A percentile compares a stretch with the other conserved stretches of the same genome.
Evolutionary conservation across 106 monocot genomes (phyloP).

Genomic region (Acanthochlamys bracteata): DNA sequence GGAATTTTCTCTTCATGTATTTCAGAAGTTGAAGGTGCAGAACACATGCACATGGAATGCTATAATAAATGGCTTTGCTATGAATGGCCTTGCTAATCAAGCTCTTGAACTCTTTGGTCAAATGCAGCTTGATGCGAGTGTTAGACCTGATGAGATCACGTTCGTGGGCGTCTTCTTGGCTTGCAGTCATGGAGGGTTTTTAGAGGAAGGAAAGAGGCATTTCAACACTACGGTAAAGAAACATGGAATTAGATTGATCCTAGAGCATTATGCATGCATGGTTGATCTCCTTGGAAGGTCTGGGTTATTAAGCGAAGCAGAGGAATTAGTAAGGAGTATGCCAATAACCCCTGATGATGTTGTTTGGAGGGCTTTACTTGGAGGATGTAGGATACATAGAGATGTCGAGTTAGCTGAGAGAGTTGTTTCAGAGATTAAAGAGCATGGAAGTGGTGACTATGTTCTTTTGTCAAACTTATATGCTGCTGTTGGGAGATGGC

Average conservation of each 20-base stretch:
- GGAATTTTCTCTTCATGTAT: slow-evolving; percentile 44
- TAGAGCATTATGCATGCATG: slow-evolving; percentile 81
- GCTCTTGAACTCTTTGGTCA: slow-evolving; percentile 59
- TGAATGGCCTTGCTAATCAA: slow-evolving; percentile 42
- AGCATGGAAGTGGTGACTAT: slow-evolving; percentile 42
- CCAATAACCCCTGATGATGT: slow-evolving; percentile 54
- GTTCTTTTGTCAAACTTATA: slow-evolving; percentile 67
- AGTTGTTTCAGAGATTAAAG: slow-evolving; percentile 30
- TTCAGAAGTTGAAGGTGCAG: slow-evolving; percentile 17
- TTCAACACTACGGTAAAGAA: slow-evolving; percentile 35
- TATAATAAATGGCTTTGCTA: slow-evolving; percentile 65
- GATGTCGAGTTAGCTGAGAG: slow-evolving; percentile 41
- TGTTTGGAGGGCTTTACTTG: slow-evolving; percentile 57
- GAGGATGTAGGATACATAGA: slow-evolving; percentile 58
- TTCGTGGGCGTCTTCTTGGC: slow-evolving; percentile 75
- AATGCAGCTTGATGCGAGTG: slow-evolving; percentile 34
- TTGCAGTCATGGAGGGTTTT: slow-evolving; percentile 78
- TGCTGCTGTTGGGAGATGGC: slow-evolving; percentile 54
- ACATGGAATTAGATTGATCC: slow-evolving; percentile 36
- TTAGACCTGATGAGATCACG: slow-evolving; percentile 62
- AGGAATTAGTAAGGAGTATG: slow-evolving; percentile 38
- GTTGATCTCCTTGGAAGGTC: slow-evolving; percentile 61
- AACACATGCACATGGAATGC: slow-evolving; percentile 80
- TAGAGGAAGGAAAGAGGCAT: slow-evolving; percentile 44
- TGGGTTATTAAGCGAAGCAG: slow-evolving; percentile 57